Evolutionary conservation across 2,329 filamentous ascomycete species (phyloP), one percentile per base, ranked within the genome.

Genomic region (Trichoderma pleuroti): DNA sequence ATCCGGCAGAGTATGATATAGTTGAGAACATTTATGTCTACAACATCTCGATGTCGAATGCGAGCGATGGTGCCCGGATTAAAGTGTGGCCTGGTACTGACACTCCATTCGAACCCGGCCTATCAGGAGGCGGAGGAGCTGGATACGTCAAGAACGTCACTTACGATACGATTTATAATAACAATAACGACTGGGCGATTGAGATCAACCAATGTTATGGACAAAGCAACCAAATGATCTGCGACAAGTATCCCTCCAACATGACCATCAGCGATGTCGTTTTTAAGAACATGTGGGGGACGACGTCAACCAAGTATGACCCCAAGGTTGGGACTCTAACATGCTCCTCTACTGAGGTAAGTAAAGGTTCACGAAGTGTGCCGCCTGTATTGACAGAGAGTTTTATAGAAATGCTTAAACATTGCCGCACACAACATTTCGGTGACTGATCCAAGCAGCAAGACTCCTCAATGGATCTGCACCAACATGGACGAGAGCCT

Each of bases 131-230:
- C 3, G 63, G 63, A 6, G 63, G 63, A 54, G 63, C 63, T 5
- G 63, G 63, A 10, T 66, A 66, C 4, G 63, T 66, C 16, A 66
- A 56, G 9, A 66, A 66, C 11, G 46, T 66, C 32, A 66, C 63
- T 14, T 66, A 66, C 14, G 63, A 66, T 12, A 66, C 63, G 10
- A 21, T 65, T n/a, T 39, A 56, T 16, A 66, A 66, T 12, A 18
- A 28, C 21, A 66, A 66, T 46, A 66, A 66, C 24, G 63, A 66
- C n/a, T 66, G 63, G 63, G 63, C 63, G 39, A 56, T 66, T 18
- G 63, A 66, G 18, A 66, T 66, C 21, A 66, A 66, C 16, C 63
- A 66, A 11, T 66, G 63, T 34, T 66, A 66, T n/a, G 63, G 63
- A 6, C 63, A 66, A n/a, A 66, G 63, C 32, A 66, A 66, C 49